Conservation (phyloP, 345 rosid genomes). For the Physaria fendleri region DNA sequence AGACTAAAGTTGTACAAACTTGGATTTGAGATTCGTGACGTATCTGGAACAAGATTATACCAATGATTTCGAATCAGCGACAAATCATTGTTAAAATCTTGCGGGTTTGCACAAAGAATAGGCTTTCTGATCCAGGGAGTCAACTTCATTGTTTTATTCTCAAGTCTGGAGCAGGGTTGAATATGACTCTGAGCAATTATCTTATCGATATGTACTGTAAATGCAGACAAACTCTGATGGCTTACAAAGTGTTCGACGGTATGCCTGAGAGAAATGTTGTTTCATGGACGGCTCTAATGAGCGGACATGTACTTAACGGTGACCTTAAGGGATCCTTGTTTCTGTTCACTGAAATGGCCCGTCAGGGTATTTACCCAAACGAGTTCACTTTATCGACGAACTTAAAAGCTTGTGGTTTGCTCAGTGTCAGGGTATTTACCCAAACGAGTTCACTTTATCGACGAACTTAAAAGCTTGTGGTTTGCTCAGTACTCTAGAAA, state of each 20-base stretch:
- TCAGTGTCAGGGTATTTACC: conserved; percentile 34
- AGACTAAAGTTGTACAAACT: too few species aligned
- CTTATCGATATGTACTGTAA: conserved; percentile 57
- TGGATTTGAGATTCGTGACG: not conserved
- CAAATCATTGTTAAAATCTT: conserved; percentile 45
- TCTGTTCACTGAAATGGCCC: conserved; percentile 47
- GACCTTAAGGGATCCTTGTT: conserved; percentile 37
- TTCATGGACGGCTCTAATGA: conserved; percentile 86
- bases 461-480: conserved; percentile 67
- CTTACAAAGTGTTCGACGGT: conserved; percentile 54
- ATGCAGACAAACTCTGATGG: conserved; percentile 41
- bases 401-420: conserved; percentile 65
- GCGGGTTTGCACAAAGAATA: conserved; percentile 44
- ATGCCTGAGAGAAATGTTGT: conserved; percentile 65
- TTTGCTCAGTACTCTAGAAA: conserved; percentile 33
- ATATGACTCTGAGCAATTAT: conserved; percentile 45
- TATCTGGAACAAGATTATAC: not conserved
- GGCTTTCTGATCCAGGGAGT: conserved; percentile 45
- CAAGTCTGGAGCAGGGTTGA: conserved; percentile 36
- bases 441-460: conserved; percentile 81
- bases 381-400: conserved; percentile 72
- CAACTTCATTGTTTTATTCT: conserved; percentile 50
- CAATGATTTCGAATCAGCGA: conserved; percentile 31
- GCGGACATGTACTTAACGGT: conserved; percentile 49
- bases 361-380: conserved; percentile 43